Evolutionary conservation across 1,284 basidiomycete species (phyloP), one percentile per base, ranked within the genome.

Genomic region (Thelephora terrestris): DNA sequence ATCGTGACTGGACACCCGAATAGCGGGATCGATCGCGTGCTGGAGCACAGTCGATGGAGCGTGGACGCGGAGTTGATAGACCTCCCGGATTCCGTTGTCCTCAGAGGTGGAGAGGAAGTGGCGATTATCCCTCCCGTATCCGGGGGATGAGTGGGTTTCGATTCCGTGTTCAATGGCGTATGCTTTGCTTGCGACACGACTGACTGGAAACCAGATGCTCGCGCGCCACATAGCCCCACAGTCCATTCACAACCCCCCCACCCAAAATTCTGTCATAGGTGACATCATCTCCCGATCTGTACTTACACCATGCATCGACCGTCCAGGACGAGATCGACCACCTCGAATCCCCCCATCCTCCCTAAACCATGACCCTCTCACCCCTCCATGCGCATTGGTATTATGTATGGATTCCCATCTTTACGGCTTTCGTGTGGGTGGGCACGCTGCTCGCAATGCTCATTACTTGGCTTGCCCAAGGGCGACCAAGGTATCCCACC

Each of bases 91-190:
- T 57, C 62, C 7, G 64, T 74, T n/a, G 49, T 68, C 12, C 61
- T 91, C 40, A 71, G 64, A 36, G 84, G 84, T 7, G 86, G 85
- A 12, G 85, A 91, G 61, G 82, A 86, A 56, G 77, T 90, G 4
- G 86, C 81, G 18, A 72, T 89, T 27, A 90, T 91, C 43, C 85
- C 84, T 55, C 88, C 85, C 5, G 87, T 91, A 1, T 87, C 83
- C 47, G 88, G 89, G 5, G 85, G 85, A 21, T 88, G 54, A 64
- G 27, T 20, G 5, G 25, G 25, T 27, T 9, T 27, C 25, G 25
- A 27, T 27, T 27, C 25, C 25, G 25, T 27, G 25, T 27, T n/a
- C n/a, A n/a, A n/a, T n/a, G n/a, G n/a, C n/a, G n/a, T n/a, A n/a
- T n/a, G n/a, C n/a, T 20, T 29, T 37, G 40, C 24, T 42, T 43